Conservation (phyloP, 1,139 yeast genomes). For the Pichia sp. region DNA sequence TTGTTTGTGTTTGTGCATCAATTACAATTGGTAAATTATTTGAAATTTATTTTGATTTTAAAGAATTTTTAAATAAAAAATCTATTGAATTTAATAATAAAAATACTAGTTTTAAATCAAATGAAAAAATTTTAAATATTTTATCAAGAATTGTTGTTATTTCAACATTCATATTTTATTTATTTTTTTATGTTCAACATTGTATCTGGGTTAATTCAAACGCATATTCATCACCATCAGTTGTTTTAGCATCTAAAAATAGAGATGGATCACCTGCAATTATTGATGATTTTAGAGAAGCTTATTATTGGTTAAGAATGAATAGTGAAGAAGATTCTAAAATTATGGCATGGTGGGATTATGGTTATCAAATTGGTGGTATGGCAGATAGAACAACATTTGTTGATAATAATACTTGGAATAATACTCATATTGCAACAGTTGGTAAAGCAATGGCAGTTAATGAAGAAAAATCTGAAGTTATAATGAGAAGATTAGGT, state of each 20-base stretch:
- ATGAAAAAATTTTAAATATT: conserved; percentile 31
- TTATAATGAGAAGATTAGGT: conserved; percentile 83
- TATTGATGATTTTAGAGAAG: conserved; percentile 98
- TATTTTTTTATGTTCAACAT: conserved; percentile 81
- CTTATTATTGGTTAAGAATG: conserved; percentile 98
- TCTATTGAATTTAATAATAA: not conserved
- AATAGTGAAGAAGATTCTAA: conserved; percentile 94
- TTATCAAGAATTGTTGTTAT: conserved; percentile 59
- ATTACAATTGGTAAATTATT: conserved; percentile 79
- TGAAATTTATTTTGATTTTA: conserved; percentile 74
- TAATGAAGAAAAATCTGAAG: conserved; percentile 79
- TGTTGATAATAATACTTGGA: conserved; percentile 99
- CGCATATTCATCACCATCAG: conserved; percentile 97
- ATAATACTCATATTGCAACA: conserved; percentile 98
- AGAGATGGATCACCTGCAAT: conserved; percentile 82
- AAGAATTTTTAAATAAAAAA: conserved; percentile 34
- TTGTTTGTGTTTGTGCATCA: conserved; percentile 88
- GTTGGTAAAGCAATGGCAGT: conserved; percentile 98
- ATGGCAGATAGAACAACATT: conserved; percentile 99
- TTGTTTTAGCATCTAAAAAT: conserved; percentile 76
- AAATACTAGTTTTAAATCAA: conserved; percentile 7
- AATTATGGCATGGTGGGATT: conserved; percentile 99
- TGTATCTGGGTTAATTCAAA: conserved; percentile 97
- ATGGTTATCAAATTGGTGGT: conserved; percentile 99
- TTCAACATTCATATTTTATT: conserved; percentile 66